Evolutionary conservation across 208 protist species (phyloP).

Genomic region (Phytomonas francai): DNA sequence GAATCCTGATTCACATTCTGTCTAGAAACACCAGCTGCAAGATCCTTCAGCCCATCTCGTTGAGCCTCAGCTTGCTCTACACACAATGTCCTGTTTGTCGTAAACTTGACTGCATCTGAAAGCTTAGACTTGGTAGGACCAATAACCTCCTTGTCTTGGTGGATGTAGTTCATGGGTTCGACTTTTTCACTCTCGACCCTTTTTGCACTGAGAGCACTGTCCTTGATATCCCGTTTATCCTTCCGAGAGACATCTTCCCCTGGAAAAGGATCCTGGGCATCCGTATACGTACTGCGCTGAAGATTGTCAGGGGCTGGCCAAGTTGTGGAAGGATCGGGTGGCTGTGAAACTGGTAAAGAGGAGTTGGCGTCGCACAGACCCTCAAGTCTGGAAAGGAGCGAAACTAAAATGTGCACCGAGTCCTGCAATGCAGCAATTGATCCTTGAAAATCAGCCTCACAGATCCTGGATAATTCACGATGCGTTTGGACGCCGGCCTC

Average conservation of each 20-base stretch:
- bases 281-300: neutral
- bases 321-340: neutral
- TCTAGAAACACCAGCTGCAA: neutral
- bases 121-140: neutral
- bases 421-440: neutral
- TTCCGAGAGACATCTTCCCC: neutral
- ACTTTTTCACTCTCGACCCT: neutral
- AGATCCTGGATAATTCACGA: neutral
- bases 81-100: neutral
- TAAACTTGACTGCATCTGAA: neutral
- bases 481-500: neutral
- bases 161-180: neutral
- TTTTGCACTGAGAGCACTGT: neutral
- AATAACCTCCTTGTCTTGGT: neutral
- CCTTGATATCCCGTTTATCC: neutral
- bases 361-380: neutral
- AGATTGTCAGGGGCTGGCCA: neutral
- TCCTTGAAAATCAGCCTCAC: neutral
- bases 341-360: neutral
- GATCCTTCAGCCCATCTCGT: no score
- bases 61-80: neutral
- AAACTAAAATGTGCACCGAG: neutral
- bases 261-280: neutral
- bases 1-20: neutral
- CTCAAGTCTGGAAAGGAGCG: neutral